Evolutionary conservation across 352 stramenopile species (phyloP).

Genomic region (Pythium rhizo-oryzae): DNA sequence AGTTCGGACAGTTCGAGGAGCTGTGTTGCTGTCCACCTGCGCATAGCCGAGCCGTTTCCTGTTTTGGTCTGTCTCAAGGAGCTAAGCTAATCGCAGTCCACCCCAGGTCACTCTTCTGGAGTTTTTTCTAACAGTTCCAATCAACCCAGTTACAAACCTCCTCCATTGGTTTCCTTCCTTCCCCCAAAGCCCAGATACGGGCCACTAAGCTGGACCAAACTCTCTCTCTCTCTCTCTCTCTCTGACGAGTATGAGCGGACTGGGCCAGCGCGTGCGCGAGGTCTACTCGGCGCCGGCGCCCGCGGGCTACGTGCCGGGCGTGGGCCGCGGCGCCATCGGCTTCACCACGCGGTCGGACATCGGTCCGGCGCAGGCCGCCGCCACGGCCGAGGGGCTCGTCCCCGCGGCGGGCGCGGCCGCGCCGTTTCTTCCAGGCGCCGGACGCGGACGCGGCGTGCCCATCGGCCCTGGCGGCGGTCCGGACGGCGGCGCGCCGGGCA

Average conservation of each 20-base stretch:
- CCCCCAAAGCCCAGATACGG: not conserved
- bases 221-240: not conserved
- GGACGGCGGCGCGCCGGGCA: slow-evolving; percentile 9
- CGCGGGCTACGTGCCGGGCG: slow-evolving; percentile 95
- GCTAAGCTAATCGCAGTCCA: not conserved
- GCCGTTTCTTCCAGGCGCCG: slow-evolving; percentile 84
- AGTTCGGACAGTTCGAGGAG: no score
- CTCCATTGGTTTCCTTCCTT: not conserved
- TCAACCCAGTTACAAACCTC: not conserved
- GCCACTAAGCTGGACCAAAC: no score
- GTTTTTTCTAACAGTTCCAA: not conserved
- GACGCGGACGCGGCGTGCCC: slow-evolving; percentile 73
- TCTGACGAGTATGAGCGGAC: slow-evolving; percentile 60
- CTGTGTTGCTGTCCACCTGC: not conserved
- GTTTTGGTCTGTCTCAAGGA: not conserved
- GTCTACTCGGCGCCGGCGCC: slow-evolving; percentile 90
- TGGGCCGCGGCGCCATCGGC: slow-evolving; percentile 94
- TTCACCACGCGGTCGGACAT: slow-evolving; percentile 98
- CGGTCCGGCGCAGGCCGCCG: slow-evolving; percentile 82
- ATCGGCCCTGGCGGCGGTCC: slow-evolving; percentile 27
- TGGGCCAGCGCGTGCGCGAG: slow-evolving; percentile 72
- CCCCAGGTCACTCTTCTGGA: not conserved
- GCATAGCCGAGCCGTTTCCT: not conserved
- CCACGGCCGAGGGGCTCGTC: slow-evolving; percentile 58
- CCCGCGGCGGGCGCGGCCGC: slow-evolving; percentile 37